These are phyloP conservation scores for Trichoderma gamsii DNA, from an alignment of 495 filamentous ascomycete genomes.

Conservation along the genomic window DNA sequence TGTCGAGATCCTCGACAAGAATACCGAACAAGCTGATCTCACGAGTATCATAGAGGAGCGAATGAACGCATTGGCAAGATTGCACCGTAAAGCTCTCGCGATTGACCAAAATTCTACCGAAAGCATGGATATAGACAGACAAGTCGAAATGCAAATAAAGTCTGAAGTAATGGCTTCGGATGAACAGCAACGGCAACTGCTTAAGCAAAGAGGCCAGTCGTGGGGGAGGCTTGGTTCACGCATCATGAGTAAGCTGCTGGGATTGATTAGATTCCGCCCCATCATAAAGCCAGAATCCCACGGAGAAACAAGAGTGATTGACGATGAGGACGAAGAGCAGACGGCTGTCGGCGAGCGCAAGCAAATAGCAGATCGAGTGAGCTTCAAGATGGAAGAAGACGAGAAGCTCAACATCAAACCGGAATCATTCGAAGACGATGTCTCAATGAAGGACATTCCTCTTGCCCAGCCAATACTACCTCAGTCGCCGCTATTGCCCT, in stretches of 20 bases:
- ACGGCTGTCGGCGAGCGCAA: neutral
- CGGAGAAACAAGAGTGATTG: neutral
- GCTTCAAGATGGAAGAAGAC: neutral
- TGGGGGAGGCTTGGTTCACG: neutral
- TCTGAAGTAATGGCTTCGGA: neutral
- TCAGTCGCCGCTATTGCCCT: neutral
- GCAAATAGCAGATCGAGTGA: neutral
- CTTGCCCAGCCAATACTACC: neutral
- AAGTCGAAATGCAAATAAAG: neutral
- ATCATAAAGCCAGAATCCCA: conserved; percentile 1
- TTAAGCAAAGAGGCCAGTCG: neutral
- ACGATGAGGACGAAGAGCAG: neutral
- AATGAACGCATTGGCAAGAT: neutral
- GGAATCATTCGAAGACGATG: neutral
- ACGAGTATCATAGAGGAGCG: neutral
- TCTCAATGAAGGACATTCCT: neutral
- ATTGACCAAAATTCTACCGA: neutral
- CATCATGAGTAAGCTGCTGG: neutral
- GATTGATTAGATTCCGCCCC: neutral
- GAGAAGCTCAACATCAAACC: neutral
- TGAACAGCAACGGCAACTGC: neutral
- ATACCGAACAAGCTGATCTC: neutral
- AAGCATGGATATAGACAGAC: neutral
- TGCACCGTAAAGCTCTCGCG: conserved; percentile 7
- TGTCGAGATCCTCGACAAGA: conserved; percentile 9